These are phyloP conservation scores for Dipodascopsis tothii DNA, from an alignment of 805 yeast species.

Conservation along the genomic window DNA sequence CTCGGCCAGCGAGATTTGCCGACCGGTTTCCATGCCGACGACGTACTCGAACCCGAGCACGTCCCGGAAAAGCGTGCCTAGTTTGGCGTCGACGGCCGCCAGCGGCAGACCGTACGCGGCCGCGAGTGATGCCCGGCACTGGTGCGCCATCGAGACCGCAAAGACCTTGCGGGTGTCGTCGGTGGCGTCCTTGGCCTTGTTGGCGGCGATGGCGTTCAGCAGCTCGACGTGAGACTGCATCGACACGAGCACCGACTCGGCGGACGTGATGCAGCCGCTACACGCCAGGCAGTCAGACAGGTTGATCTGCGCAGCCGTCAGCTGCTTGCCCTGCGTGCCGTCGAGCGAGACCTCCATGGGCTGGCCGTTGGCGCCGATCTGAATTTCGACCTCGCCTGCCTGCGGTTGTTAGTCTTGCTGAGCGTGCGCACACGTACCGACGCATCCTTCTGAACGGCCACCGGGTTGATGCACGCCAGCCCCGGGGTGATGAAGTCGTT, in stretches of 20 bases:
- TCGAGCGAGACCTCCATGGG: slow-evolving; percentile 63
- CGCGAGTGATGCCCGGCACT: slow-evolving; percentile 75
- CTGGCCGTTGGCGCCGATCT: slow-evolving; percentile 50
- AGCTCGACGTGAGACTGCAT: slow-evolving; percentile 83
- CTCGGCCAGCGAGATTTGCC: slow-evolving; percentile 53
- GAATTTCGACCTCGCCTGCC: slow-evolving; percentile 39
- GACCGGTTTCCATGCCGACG: slow-evolving; percentile 78
- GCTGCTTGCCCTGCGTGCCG: slow-evolving; percentile 26
- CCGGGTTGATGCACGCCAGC: slow-evolving; percentile 88
- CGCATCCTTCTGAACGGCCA: slow-evolving; percentile 40
- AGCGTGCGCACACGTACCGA: too few species aligned
- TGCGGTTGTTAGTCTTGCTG: background rate
- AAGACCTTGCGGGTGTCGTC: slow-evolving; percentile 38
- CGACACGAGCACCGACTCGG: slow-evolving; percentile 89
- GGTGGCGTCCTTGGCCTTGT: slow-evolving; percentile 7
- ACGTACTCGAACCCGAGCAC: slow-evolving; percentile 63
- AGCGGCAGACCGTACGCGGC: slow-evolving; percentile 51
- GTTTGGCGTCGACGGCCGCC: slow-evolving; percentile 51
- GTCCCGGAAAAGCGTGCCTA: slow-evolving; percentile 51
- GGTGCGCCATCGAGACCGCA: slow-evolving; percentile 78
- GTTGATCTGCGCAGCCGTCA: slow-evolving; percentile 79
- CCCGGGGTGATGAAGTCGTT: slow-evolving; percentile 95
- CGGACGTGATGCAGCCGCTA: slow-evolving; percentile 92
- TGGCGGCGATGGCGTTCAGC: slow-evolving; percentile 42
- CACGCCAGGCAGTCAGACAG: slow-evolving; percentile 93